phyloP scores from a whole-genome alignment of 345 rosid genomes.

The Populus simonii region DNA sequence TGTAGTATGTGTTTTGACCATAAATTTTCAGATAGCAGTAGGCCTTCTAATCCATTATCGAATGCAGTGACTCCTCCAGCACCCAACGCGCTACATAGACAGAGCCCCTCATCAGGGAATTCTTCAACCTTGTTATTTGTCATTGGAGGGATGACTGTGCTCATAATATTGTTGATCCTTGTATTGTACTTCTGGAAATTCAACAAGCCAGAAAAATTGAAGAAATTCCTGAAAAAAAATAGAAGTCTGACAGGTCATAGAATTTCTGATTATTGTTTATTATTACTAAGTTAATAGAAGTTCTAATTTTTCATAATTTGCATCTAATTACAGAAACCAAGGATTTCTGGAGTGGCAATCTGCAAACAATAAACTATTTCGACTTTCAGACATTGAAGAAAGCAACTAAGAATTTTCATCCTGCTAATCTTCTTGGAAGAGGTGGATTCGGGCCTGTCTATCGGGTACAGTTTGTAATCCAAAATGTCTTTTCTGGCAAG shows the following conservation, averaged over 20 bases:
- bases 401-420: slow-evolving; percentile 56
- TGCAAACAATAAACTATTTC: slow-evolving; percentile 41
- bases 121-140: slow-evolving; percentile 29
- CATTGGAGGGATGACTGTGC: slow-evolving; percentile 30
- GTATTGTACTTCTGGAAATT: slow-evolving; percentile 28
- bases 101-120: slow-evolving; percentile 4
- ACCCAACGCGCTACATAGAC: slow-evolving; percentile 1
- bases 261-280: neutral
- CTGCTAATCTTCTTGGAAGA: slow-evolving; percentile 50
- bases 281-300: neutral
- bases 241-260: slow-evolving; percentile 19
- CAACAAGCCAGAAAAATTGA: slow-evolving; percentile 15
- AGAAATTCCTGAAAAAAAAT: slow-evolving; percentile 9
- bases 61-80: slow-evolving; percentile 22
- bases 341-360: slow-evolving; percentile 46
- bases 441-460: slow-evolving; percentile 74
- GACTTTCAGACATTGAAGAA: slow-evolving; percentile 54
- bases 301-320: neutral
- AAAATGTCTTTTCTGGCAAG: neutral
- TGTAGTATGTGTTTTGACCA: neutral
- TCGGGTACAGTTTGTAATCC: slow-evolving; percentile 31
- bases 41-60: neutral
- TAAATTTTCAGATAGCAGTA: neutral
- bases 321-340: slow-evolving; percentile 23
- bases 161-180: slow-evolving; percentile 31